Evolutionary conservation across 805 yeast species (phyloP).

Genomic region (Metschnikowia dekortorum): DNA sequence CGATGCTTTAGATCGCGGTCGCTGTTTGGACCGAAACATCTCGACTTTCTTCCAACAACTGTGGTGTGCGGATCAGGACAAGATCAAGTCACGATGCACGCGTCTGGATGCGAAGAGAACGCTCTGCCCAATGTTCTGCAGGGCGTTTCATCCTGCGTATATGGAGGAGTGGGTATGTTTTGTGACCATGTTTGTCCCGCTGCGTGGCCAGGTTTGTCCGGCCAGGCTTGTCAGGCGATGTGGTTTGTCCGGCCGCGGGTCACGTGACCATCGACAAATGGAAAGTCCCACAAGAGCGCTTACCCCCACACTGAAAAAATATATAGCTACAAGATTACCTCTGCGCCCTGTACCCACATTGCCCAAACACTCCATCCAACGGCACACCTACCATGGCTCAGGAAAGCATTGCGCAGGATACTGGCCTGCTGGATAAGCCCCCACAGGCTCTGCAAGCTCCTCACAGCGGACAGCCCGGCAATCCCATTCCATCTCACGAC

Average conservation of each 20-base stretch:
- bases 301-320: slow-evolving; percentile 3
- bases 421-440: background rate
- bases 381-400: background rate
- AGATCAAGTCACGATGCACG: too few relatives aligned
- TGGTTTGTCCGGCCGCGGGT: background rate
- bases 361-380: background rate
- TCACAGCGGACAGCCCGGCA: background rate
- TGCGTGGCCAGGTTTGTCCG: too few relatives aligned
- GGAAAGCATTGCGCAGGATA: background rate
- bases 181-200: too few relatives aligned
- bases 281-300: slow-evolving; percentile 4
- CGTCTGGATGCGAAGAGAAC: too few relatives aligned
- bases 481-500: slow-evolving; percentile 16
- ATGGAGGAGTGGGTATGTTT: too few relatives aligned
- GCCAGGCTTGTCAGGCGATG: too few relatives aligned
- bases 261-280: slow-evolving; percentile 6
- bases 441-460: background rate
- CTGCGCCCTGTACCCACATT: background rate
- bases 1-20: too few relatives aligned
- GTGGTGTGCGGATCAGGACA: too few relatives aligned
- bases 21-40: too few relatives aligned
- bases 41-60: too few relatives aligned
- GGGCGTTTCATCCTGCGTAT: too few relatives aligned
- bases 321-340: background rate
- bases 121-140: too few relatives aligned